These are phyloP conservation scores for Pestalotiopsis sp. DNA, from an alignment of 2,329 filamentous ascomycete species.

Conservation along the genomic window DNA sequence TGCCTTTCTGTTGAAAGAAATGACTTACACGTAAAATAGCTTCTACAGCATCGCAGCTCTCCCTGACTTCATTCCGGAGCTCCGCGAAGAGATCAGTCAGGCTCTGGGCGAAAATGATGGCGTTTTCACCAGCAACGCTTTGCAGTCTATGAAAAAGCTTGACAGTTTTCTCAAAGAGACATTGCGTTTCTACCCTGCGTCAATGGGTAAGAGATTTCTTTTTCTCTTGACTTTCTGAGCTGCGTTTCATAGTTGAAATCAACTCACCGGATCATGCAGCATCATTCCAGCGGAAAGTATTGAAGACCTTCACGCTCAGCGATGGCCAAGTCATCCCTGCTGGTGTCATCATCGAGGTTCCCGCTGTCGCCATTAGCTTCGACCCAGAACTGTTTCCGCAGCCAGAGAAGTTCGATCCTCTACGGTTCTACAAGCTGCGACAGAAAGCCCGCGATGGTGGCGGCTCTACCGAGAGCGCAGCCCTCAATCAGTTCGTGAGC, in stretches of 20 bases:
- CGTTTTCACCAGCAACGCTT: slow-evolving; percentile 27
- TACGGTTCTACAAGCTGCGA: slow-evolving; percentile 32
- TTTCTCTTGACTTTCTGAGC: background rate
- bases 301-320: slow-evolving; percentile 47
- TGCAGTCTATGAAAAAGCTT: slow-evolving; percentile 33
- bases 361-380: slow-evolving; percentile 15
- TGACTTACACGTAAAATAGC: slow-evolving; percentile 27
- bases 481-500: slow-evolving; percentile 43
- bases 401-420: slow-evolving; percentile 30
- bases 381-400: slow-evolving; percentile 33
- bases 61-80: slow-evolving; percentile 48
- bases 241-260: slow-evolving; percentile 2
- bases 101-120: slow-evolving; percentile 37
- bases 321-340: slow-evolving; percentile 45
- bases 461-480: slow-evolving; percentile 27
- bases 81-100: slow-evolving; percentile 51
- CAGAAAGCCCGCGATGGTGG: slow-evolving; percentile 20
- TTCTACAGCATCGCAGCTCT: slow-evolving; percentile 46
- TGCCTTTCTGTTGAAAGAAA: background rate
- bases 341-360: slow-evolving; percentile 15
- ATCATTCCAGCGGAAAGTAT: slow-evolving; percentile 47
- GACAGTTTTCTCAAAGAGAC: slow-evolving; percentile 35
- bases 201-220: slow-evolving; percentile 23
- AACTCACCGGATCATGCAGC: slow-evolving; percentile 16
- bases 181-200: slow-evolving; percentile 21